phyloP scores from a whole-genome alignment of 768 basidiomycete species.

The Lactarius indigo region DNA sequence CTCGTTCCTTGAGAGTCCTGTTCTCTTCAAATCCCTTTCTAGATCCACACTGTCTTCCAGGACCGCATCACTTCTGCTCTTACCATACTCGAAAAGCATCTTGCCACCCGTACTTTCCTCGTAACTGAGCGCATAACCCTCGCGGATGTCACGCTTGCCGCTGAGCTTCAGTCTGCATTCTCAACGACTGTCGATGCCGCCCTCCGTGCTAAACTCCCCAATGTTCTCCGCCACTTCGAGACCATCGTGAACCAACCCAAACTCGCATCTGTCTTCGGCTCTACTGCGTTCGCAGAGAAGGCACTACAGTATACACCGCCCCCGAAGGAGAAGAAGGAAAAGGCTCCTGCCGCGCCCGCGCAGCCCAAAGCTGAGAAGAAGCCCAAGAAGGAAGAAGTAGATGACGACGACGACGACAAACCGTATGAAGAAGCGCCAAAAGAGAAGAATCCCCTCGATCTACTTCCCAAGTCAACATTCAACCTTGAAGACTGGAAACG shows the following conservation, averaged over 20 bases:
- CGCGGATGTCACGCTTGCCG: conserved; percentile 76
- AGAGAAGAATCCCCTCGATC: conserved; percentile 90
- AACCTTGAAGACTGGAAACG: conserved; percentile 98
- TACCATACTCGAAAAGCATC: conserved; percentile 66
- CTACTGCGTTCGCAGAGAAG: conserved; percentile 63
- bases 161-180: conserved; percentile 52
- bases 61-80: conserved; percentile 59
- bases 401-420: conserved; percentile 69
- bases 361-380: conserved; percentile 62
- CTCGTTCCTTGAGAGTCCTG: conserved; percentile 6
- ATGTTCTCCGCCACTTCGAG: conserved; percentile 80
- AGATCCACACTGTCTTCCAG: conserved; percentile 56
- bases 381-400: conserved; percentile 51
- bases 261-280: conserved; percentile 63
- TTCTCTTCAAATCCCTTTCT: conserved; percentile 4
- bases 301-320: conserved; percentile 65
- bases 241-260: conserved; percentile 84
- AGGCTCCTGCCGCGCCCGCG: conserved; percentile 31
- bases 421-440: conserved; percentile 78
- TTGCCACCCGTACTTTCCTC: conserved; percentile 80
- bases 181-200: conserved; percentile 60
- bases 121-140: conserved; percentile 93
- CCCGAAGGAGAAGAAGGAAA: conserved; percentile 42
- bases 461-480: conserved; percentile 80
- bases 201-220: conserved; percentile 62